Evolutionary conservation across 1,284 basidiomycete genomes (phyloP).

Genomic region (Dichomitus squalens): DNA sequence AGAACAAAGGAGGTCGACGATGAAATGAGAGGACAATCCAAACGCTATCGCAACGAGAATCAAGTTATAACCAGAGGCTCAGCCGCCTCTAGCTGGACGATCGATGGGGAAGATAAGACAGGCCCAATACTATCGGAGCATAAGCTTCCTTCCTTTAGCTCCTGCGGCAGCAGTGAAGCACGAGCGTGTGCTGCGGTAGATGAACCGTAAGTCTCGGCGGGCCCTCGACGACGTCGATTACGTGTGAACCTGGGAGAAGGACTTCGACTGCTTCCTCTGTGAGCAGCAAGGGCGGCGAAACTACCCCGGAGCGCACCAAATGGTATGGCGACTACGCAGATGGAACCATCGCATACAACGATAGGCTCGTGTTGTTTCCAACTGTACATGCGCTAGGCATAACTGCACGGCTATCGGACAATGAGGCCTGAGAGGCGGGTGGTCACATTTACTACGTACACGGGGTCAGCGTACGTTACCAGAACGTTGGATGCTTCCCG

Average conservation of each 20-base stretch:
- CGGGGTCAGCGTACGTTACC: too few species aligned
- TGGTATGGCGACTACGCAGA: too few species aligned
- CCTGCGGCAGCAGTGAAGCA: neutral
- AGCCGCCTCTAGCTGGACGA: neutral
- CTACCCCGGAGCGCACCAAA: too few species aligned
- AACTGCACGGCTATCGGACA: too few species aligned
- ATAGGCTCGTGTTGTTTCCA: too few species aligned
- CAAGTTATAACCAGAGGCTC: neutral
- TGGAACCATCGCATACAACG: too few species aligned
- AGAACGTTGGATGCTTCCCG: too few species aligned
- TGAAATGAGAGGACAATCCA: neutral
- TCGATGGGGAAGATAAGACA: neutral
- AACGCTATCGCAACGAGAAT: neutral
- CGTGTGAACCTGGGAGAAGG: too few species aligned
- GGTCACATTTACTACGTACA: too few species aligned
- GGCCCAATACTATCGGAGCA: neutral
- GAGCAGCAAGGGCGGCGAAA: neutral
- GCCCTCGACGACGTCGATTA: neutral
- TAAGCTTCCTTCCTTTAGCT: neutral
- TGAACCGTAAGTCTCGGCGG: neutral
- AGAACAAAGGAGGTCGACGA: neutral
- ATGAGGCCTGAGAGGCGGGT: too few species aligned
- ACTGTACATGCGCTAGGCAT: too few species aligned
- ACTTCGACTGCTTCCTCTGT: too few species aligned
- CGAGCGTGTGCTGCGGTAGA: neutral